Conservation (phyloP, 2,329 filamentous ascomycete genomes). For the Xylaria hypoxylon region DNA sequence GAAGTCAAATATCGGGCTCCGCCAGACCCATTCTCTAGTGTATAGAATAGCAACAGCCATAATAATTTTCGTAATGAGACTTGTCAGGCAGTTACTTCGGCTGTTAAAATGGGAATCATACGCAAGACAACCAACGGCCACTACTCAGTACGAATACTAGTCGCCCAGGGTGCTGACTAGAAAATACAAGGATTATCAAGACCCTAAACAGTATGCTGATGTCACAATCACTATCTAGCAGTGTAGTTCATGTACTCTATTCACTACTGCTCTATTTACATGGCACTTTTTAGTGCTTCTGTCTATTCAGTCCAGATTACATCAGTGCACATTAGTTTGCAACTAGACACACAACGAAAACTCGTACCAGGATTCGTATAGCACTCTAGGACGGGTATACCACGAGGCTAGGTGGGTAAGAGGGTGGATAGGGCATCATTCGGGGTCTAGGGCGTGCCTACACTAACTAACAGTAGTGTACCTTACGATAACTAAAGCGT, state of each 20-base stretch:
- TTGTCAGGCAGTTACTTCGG: not conserved
- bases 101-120: conserved; percentile 3
- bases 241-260: too few relatives aligned
- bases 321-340: not conserved
- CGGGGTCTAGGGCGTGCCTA: too few relatives aligned
- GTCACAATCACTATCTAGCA: too few relatives aligned
- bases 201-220: conserved; percentile 15
- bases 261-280: too few relatives aligned
- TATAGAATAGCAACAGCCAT: too few relatives aligned
- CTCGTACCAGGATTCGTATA: not conserved
- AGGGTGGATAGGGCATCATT: not conserved
- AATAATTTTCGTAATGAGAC: too few relatives aligned
- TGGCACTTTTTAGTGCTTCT: conserved; percentile 5
- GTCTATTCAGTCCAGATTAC: too few relatives aligned
- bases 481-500: too few relatives aligned
- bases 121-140: conserved; percentile 1
- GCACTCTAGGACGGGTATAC: conserved; percentile 7
- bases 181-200: conserved; percentile 15
- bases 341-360: conserved; percentile 6
- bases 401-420: conserved; percentile 5
- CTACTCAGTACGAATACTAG: conserved; percentile 24
- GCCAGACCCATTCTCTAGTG: too few relatives aligned
- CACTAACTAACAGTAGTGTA: too few relatives aligned
- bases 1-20: too few relatives aligned
- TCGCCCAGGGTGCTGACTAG: conserved; percentile 19